Percentiles rank a stretch among this genome's conserved stretches.
phyloP scores from a whole-genome alignment of 2,329 filamentous ascomycete species.

The Fusarium burgessii region DNA sequence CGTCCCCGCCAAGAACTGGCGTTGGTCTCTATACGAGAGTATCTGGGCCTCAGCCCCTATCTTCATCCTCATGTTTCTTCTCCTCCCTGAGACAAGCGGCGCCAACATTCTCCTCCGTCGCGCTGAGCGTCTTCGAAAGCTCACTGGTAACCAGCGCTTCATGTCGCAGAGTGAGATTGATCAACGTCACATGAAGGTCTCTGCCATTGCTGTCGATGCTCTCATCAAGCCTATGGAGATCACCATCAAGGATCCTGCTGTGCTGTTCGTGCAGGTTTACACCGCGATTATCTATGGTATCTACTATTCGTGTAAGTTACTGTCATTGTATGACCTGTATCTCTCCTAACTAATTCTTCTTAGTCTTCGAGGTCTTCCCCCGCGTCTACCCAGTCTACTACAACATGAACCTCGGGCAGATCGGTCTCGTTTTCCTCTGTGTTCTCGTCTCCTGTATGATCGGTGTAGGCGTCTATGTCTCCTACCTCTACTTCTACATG shows the following conservation, averaged over 20 bases:
- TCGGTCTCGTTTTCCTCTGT: constrained; percentile 71
- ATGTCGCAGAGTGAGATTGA: constrained; percentile 74
- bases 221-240: constrained; percentile 72
- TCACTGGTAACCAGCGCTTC: constrained; percentile 68
- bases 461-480: constrained; percentile 61
- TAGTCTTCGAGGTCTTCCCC: constrained; percentile 73
- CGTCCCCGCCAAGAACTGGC: constrained; percentile 68
- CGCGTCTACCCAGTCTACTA: constrained; percentile 71
- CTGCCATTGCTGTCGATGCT: constrained; percentile 63
- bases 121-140: constrained; percentile 69
- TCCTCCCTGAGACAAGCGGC: constrained; percentile 73
- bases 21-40: constrained; percentile 74
- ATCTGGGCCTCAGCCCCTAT: constrained; percentile 71
- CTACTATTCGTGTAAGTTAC: constrained; percentile 64
- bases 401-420: constrained; percentile 67
- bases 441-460: constrained; percentile 69
- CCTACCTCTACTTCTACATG: constrained; percentile 65
- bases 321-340: too few species aligned
- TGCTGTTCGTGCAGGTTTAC: constrained; percentile 72
- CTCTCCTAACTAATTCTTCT: constrained; percentile 17
- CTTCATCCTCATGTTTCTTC: constrained; percentile 70
- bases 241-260: constrained; percentile 70
- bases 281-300: constrained; percentile 71
- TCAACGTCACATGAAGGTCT: constrained; percentile 63
- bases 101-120: constrained; percentile 71